Conservation (phyloP, 2,329 filamentous ascomycete species). For the Cylindrodendrum hubeiense region DNA sequence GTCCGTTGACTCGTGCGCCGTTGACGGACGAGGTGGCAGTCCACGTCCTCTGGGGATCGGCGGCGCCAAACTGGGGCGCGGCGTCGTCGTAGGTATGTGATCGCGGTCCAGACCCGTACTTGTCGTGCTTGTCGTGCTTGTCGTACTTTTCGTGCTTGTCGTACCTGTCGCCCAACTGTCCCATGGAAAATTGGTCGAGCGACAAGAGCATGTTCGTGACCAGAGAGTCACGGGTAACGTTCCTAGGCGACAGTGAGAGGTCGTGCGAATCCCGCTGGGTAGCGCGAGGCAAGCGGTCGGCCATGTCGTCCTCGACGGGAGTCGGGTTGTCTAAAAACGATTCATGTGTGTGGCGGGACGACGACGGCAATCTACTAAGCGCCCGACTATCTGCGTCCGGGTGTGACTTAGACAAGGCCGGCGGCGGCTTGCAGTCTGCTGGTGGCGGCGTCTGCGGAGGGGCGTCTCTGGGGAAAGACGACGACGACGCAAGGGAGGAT, state of each 20-base stretch:
- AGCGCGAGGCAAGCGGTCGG: slow-evolving; percentile 40
- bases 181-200: slow-evolving; percentile 83
- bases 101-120: slow-evolving; percentile 40
- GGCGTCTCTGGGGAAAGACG: slow-evolving; percentile 33
- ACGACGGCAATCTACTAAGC: slow-evolving; percentile 39
- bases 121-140: slow-evolving; percentile 10
- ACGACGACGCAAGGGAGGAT: slow-evolving; percentile 40
- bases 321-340: slow-evolving; percentile 47
- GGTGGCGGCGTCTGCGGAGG: slow-evolving; percentile 39
- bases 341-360: slow-evolving; percentile 43
- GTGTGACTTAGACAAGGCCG: slow-evolving; percentile 39
- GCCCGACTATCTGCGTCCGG: slow-evolving; percentile 39
- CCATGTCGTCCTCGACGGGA: slow-evolving; percentile 46
- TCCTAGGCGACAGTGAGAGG: slow-evolving; percentile 80
- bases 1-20: slow-evolving; percentile 43
- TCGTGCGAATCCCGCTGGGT: slow-evolving; percentile 80
- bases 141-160: not conserved
- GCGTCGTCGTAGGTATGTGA: slow-evolving; percentile 46
- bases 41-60: slow-evolving; percentile 52
- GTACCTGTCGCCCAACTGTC: slow-evolving; percentile 49
- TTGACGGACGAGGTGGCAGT: slow-evolving; percentile 40
- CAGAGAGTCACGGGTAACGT: slow-evolving; percentile 88
- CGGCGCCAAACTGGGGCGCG: slow-evolving; percentile 40
- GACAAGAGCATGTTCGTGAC: slow-evolving; percentile 97
- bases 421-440: slow-evolving; percentile 32